Percentiles rank a stretch among this genome's conserved stretches.
phyloP scores from a whole-genome alignment of 1,284 basidiomycete genomes.

The Apiotrichum laibachii region DNA sequence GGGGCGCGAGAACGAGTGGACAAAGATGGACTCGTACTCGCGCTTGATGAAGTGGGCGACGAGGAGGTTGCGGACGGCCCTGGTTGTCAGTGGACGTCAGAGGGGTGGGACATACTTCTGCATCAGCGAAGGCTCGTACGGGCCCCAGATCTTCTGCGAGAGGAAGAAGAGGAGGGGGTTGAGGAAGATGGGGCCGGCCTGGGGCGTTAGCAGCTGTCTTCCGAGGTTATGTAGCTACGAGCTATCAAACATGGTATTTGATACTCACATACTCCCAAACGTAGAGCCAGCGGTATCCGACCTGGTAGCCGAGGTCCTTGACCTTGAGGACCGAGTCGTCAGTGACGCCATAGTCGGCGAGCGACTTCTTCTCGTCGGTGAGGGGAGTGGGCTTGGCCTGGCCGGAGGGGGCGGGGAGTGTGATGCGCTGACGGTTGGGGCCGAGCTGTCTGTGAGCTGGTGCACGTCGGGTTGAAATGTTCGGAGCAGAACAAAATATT shows the following conservation, averaged over 20 bases:
- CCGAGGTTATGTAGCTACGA: no score
- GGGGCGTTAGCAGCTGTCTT: conserved; percentile 11
- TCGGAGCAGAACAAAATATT: no score
- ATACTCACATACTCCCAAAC: conserved; percentile 81
- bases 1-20: conserved; percentile 90
- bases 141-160: conserved; percentile 41
- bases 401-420: conserved; percentile 41
- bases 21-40: conserved; percentile 87
- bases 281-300: conserved; percentile 81
- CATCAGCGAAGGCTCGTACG: conserved; percentile 36
- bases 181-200: conserved; percentile 86
- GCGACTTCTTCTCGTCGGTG: conserved; percentile 62
- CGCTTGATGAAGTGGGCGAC: conserved; percentile 89
- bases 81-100: conserved; percentile 43
- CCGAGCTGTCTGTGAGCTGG: conserved; percentile 58
- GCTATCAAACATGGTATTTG: background rate
- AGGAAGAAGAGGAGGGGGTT: conserved; percentile 83
- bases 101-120: conserved; percentile 33
- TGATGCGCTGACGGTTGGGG: conserved; percentile 68
- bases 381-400: conserved; percentile 54
- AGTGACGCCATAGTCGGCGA: conserved; percentile 60
- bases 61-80: conserved; percentile 73
- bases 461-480: no score
- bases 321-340: conserved; percentile 63
- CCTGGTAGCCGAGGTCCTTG: conserved; percentile 85